Evolutionary conservation across 177 flowering plant species (phyloP), one percentile per base, ranked within the genome.

Genomic region (Vitis hybrid): DNA sequence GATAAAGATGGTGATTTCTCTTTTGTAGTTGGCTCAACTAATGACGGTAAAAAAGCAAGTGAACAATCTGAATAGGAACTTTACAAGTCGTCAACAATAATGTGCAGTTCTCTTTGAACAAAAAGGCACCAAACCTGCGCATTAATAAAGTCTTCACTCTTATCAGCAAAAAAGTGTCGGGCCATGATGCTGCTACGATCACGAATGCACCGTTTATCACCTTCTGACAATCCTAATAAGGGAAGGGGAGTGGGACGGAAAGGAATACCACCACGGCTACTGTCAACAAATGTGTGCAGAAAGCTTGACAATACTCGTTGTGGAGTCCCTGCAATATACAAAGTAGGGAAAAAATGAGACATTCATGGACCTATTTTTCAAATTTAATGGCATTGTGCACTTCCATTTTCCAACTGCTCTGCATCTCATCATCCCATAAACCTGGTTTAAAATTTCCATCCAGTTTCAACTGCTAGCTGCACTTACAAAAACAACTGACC

Each of bases 161-260:
- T 91, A 73, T 93, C 97, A 46, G 92, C 93, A 81, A 96, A 92
- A 66, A 96, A 71, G 66, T 96, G 99, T 0, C 98, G 84, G 56
- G 99, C 97, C 99, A 96, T 92, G 51, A 96, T 93, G 81, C 92
- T 92, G 80, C 93, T 92, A 18, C 99, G 97, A 72, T 93, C 89
- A 63, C 97, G 91, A 76, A 96, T 91, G 76, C 98, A 88, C 69
- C 82, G 91, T 81, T 96, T 96, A 72, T 96, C 99, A 74, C 90
- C 89, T 78, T 85, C 78, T 46, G 97, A 91, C 79, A 96, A 78
- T 56, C 98, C 97, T 65, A 96, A 78, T 56, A 76, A 57, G 56
- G 99, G 98, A 76, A 93, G 89, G 1, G 86, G 72, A n/a, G 86
- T 72, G 11, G 98, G 92, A 73, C 71, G 91, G 64, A 96, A 87